Percentiles rank a stretch among this genome's conserved stretches.
Conservation (phyloP, 805 yeast genomes). For the Pichia californica region DNA sequence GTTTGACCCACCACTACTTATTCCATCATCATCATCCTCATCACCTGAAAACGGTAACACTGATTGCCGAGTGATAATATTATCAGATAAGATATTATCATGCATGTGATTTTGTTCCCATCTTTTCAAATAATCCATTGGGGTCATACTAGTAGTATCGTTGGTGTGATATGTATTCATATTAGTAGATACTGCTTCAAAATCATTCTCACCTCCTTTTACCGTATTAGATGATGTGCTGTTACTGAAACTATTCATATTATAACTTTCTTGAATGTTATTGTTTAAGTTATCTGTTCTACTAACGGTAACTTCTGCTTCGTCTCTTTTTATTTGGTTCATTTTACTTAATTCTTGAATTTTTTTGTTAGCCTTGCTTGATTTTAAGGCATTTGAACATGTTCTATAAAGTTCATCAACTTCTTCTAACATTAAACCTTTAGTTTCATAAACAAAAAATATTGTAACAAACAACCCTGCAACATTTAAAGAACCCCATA, state of each 20-base stretch:
- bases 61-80: conserved; percentile 29
- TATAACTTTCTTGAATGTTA: not conserved
- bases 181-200: not conserved
- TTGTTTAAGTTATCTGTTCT: too few relatives aligned
- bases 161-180: not conserved
- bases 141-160: not conserved
- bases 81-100: conserved; percentile 18
- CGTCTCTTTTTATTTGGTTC: not conserved
- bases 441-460: conserved; percentile 70
- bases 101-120: conserved; percentile 7
- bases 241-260: not conserved
- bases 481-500: conserved; percentile 71
- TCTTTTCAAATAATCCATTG: conserved; percentile 5
- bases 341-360: conserved; percentile 1
- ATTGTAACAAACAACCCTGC: conserved; percentile 55
- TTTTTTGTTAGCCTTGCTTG: conserved; percentile 23
- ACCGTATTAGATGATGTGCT: not conserved
- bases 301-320: too few relatives aligned
- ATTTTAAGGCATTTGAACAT: conserved; percentile 49
- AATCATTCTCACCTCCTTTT: not conserved
- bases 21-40: conserved; percentile 15
- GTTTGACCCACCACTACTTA: not conserved
- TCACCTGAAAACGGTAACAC: conserved; percentile 35
- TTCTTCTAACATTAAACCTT: conserved; percentile 73
- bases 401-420: conserved; percentile 67